A percentile compares a stretch with the other conserved stretches of the same genome.
Evolutionary conservation across 2,329 filamentous ascomycete genomes (phyloP).

Genomic region (Talaromyces marneffei): DNA sequence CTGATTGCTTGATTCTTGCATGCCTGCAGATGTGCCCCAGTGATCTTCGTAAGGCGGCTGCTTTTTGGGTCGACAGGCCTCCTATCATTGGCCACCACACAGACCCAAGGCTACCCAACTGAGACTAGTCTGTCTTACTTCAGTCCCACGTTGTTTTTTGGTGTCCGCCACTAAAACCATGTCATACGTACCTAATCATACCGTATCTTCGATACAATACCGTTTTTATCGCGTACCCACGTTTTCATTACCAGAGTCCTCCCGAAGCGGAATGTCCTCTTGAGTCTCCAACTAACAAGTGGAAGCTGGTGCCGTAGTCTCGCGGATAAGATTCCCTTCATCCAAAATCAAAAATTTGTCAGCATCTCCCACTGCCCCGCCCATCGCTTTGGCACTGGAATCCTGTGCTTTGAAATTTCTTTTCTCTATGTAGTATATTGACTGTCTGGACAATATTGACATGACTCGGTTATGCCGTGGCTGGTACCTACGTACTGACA

Average conservation of each 20-base stretch:
- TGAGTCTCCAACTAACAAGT: background rate
- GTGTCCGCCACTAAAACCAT: background rate
- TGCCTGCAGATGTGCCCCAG: constrained; percentile 5
- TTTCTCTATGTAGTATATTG: background rate
- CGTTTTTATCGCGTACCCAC: background rate
- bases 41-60: constrained; percentile 13
- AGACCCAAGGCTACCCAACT: background rate
- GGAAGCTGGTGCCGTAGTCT: background rate
- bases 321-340: background rate
- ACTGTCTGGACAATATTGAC: background rate
- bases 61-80: constrained; percentile 4
- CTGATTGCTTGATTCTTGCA: background rate
- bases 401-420: background rate
- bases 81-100: background rate
- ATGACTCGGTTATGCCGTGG: background rate
- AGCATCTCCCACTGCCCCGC: background rate
- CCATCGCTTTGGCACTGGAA: background rate
- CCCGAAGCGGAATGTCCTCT: constrained; percentile 5
- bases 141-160: constrained; percentile 4
- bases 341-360: background rate
- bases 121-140: background rate
- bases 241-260: background rate
- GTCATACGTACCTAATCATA: background rate
- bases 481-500: background rate
- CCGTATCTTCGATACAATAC: background rate